Evolutionary conservation across 179 eudicot genomes (phyloP), one percentile per base, ranked within the genome.

Genomic region (Drosera spatulata): DNA sequence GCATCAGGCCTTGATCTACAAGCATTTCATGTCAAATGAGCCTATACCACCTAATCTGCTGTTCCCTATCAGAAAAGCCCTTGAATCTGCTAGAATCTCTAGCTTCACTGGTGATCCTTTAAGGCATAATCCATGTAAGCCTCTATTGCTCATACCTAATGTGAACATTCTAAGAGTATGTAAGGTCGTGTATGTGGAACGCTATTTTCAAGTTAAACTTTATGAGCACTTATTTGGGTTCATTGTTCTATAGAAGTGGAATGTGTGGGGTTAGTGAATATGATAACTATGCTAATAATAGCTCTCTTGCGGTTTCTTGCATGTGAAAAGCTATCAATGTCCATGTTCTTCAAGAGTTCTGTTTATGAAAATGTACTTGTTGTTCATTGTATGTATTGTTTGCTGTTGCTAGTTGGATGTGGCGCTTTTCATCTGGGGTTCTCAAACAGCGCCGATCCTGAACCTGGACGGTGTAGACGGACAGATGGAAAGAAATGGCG

Each of bases 401-500:
- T 43, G 40, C 37, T 9, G 37, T 52, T 5, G 39, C 54, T 56
- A 86, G 95, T 73, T 79, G 97, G 90, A 56, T 91, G 97, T 94
- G 78, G 83, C 65, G 74, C 80, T 60, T 85, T 83, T 69, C 95
- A 80, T 67, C 68, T 87, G 46, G 95, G 96, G 22, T 81, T 74
- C 66, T 66, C 95, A 14, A 81, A 64, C 74, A 86, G 58, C 81
- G 63, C 78, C 7, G 97, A 91, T 62, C 97, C 97, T 0, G 97
- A 91, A 73, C 96, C 96, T 8, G 97, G 97, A 61, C 75, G 97
- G 73, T 91, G 97, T 60, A 75, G 97, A 5, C 72, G 97, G 65
- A 91, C 96, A 0, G 97, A 91, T 15, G 97, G 97, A 49, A 91
- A 91, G 81, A 91, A 91, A 73, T 91, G 97, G 96, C 84, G 97